Evolutionary conservation across 257 asterid species (phyloP), one percentile per base, ranked within the genome.

Genomic region (Penstemon barbatus): DNA sequence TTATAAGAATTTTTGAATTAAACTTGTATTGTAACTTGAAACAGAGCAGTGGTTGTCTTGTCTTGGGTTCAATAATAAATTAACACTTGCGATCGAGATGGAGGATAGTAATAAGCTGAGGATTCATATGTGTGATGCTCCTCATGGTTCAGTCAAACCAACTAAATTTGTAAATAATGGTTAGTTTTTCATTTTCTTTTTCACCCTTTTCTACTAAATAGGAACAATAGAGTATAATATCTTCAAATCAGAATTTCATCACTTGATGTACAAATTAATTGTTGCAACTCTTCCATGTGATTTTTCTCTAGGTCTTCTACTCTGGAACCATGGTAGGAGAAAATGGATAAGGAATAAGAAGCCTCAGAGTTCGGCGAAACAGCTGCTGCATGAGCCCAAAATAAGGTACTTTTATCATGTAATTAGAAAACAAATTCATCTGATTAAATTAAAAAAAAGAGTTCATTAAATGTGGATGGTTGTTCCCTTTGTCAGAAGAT

Each of bases 11-110:
- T 25, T 25, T 25, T 25, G 33, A 25, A 25, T 25, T 25, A 25
- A 25, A 25, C 33, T 1, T 25, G 2, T 25, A 25, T 60, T 75
- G 71, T 65, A 80, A 51, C 83, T 81, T 75, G 85, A 80, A 84
- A 85, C 97, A 93, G 97, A 78, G 84, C 97, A 93, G 94, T 84
- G 85, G 94, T 68, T 92, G 96, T 92, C 33, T 25, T 25, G 33
- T 25, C 74, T 92, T 85, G 97, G 97, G 78, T 81, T 82, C 78
- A 65, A 70, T 85, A 51, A 49, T 71, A 74, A 78, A 75, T 86
- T 48, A 84, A 92, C 78, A 66, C 82, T 38, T 69, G 85, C 69
- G 95, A 86, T 44, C 33, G 33, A 25, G 2, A 75, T 85, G 86
- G 95, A 87, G 51, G 71, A 57, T 49, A 80, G 79, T 57, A 81